Base-by-base conservation (phyloP, 305 asterid species). In the Rubia occidens region DNA sequence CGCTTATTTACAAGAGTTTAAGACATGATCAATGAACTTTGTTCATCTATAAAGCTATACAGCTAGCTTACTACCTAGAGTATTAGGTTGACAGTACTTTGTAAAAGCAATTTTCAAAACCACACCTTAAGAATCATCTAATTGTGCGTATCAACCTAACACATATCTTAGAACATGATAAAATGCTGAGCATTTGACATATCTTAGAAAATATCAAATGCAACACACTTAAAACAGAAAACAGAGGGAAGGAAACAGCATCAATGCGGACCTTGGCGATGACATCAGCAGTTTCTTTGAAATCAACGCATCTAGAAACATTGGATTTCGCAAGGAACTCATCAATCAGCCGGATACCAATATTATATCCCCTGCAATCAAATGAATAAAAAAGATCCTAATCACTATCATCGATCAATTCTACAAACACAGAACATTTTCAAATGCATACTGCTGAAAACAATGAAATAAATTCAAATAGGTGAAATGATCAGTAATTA, bases 271-370 rank as follows among this genome's bases (percentile, higher is more conserved):
- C 97, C 98, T 93, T 93, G 43, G 98, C 98, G 76, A 90, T 90
- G 79, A 86, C 95, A 72, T 90, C 98, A 75, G 98, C 96, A 3
- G 98, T 90, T 82, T 93, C 98, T 78, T 80, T 90, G 81, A 93
- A 93, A 84, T 93, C 97, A 58, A 88, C 95, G 68, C 96, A 90
- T 72, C 94, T 86, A 35, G 96, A 81, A 18, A 90, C 96, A 65
- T 86, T 93, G n/a, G 96, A 90, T 77, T 90, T 93, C 13, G 96
- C 96, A 0, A 93, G 88, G 68, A 93, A 93, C 77, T 93, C 98
- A 72, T 93, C 98, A 13, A 93, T 87, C 49, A 93, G 83, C 63
- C 97, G 82, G 56, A 93, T 79, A 13, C 97, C 97, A 40, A 93
- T 93, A 76, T 90, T 93, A 74, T 90, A 88, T 32, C 98, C 96